phyloP scores from a whole-genome alignment of 306 rosid genomes.

The Malus orientalis region DNA sequence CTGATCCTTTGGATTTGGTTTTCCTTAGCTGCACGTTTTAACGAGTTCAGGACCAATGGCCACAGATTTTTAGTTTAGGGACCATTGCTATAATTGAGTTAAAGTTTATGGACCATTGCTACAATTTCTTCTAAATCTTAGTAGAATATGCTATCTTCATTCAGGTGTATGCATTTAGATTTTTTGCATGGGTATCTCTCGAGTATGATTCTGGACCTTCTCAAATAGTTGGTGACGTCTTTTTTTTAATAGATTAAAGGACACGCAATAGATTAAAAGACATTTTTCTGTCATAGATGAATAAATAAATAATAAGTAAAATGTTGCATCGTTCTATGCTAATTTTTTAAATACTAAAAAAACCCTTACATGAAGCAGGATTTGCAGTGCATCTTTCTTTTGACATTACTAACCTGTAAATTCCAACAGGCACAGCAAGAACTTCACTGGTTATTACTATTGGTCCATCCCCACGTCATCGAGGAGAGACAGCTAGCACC shows the following conservation, averaged over 20 bases:
- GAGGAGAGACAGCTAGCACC: conserved; percentile 98
- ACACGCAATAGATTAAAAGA: not conserved
- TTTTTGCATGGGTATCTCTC: not conserved
- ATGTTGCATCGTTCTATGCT: not conserved
- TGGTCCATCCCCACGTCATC: conserved; percentile 94
- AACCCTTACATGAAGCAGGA: not conserved
- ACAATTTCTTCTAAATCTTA: too few species aligned
- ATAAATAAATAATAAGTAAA: not conserved
- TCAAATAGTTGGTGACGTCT: not conserved
- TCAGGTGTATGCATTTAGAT: not conserved
- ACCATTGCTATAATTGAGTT: too few species aligned
- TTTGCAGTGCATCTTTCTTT: not conserved
- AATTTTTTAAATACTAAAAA: not conserved
- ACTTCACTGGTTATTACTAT: conserved; percentile 87
- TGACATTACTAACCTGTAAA: conserved; percentile 8
- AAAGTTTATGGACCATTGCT: too few species aligned
- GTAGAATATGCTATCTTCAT: not conserved
- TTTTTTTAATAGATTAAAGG: not conserved
- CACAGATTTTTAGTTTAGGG: too few species aligned
- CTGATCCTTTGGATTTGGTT: conserved; percentile 10
- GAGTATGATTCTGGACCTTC: not conserved
- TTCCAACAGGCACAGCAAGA: conserved; percentile 84
- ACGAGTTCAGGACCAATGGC: too few species aligned
- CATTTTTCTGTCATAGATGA: not conserved
- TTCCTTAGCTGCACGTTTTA: too few species aligned